phyloP scores from a whole-genome alignment of 164 flowering plant species.

The Houttuynia cordata region DNA sequence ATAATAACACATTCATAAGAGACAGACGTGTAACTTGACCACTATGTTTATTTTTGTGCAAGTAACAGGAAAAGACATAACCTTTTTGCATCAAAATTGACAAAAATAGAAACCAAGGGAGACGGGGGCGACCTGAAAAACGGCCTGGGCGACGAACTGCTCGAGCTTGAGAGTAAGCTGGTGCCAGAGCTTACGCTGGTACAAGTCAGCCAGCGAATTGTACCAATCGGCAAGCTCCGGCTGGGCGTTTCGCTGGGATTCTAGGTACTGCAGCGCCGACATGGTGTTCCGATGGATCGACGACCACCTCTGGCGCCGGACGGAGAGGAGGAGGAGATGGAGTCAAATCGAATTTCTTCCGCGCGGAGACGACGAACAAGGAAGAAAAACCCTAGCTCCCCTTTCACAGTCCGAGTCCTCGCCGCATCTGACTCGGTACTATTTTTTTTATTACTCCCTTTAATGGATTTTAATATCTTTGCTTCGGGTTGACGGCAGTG shows the following conservation, averaged over 20 bases:
- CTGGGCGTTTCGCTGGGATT: conserved; percentile 51
- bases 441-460: too few species aligned
- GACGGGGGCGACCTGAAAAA: conserved; percentile 38
- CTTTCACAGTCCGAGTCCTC: background rate
- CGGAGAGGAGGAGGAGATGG: background rate
- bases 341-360: background rate
- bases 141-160: conserved; percentile 80
- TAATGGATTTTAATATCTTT: background rate
- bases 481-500: background rate
- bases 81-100: background rate
- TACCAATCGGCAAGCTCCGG: conserved; percentile 93
- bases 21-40: too few species aligned
- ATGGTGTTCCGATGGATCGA: conserved; percentile 13
- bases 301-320: too few species aligned
- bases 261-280: conserved; percentile 82
- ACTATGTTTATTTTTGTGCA: background rate
- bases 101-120: background rate
- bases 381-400: background rate
- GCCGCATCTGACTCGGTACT: too few species aligned
- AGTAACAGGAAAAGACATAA: background rate
- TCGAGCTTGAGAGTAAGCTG: conserved; percentile 93
- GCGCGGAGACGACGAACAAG: background rate
- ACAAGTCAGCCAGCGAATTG: conserved; percentile 76
- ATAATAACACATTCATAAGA: too few species aligned
- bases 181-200: conserved; percentile 93